Base-by-base conservation (phyloP, 495 filamentous ascomycete species). In the Hypoxylon trugodes region DNA sequence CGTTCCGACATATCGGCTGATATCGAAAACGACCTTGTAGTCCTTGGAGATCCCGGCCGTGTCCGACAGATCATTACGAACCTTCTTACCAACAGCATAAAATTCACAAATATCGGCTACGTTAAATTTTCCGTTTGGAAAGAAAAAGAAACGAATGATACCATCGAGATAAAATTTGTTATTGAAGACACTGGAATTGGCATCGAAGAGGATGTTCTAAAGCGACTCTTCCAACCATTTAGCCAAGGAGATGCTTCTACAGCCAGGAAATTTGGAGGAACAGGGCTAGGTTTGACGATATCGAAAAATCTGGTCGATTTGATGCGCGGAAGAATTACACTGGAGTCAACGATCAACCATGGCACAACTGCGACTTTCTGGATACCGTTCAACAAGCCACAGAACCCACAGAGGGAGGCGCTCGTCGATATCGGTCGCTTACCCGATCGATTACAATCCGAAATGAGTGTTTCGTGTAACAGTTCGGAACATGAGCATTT, bases 121-220 rank as follows among this genome's bases (percentile, higher is more conserved):
- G 85, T 96, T 8, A 83, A 80, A 50, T 77, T 86, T 45, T 75
- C 69, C 0, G 80, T 84, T 9, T 55, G 68, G 42, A 79, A 79
- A 35, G 76, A 81, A 49, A 72, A 74, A 13, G 82, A 85, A 58
- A 77, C 78, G 5, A 61, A 74, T 4, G 82, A 84, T 4, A 72
- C 67, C 0, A 74, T 82, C 21, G 74, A 81, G 64, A 77, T 86
- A 35, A 81, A 75, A 26, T 92, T 90, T 66, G 75, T 82, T 1
- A 85, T 97, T 3, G 80, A 87, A 64, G 93, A 97, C 60, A 87
- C 90, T 2, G 93, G 93, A 0, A 95, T 96, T 41, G 92, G 92
- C 2, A 92, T 96, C 8, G 87, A 90, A 38, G 88, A 93, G 32
- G 84, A 87, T 47, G 89, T 92, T 0, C 75, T 84, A 12, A 85